Evolutionary conservation across 805 yeast species (phyloP), one percentile per base, ranked within the genome.

Genomic region (Kodamaea restingae): DNA sequence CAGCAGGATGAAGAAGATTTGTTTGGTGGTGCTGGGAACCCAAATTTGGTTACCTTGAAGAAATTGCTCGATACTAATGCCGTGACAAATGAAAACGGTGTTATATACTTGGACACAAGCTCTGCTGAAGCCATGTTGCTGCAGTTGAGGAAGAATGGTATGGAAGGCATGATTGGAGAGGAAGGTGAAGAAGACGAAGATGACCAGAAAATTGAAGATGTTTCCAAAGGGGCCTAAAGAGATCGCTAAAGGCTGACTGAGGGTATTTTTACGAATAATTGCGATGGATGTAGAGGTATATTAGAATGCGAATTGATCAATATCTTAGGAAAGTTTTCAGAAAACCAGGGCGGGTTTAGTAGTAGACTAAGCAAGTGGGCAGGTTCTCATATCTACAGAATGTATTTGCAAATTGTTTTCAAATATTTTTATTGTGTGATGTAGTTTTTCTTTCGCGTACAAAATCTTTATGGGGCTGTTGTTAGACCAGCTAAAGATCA

Each of bases 111-210:
- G 47, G 83, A 80, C 51, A 78, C 80, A 6, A 65, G 81, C 26
- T 71, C 81, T 8, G 75, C 84, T 17, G 76, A 78, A 43, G 76
- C 81, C n/a, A 73, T 80, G 51, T 64, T 81, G 52, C 81, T 81
- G 25, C 71, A 68, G 41, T 69, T 68, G 45, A 25, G 42, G 12
- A 39, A 39, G 38, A 39, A 34, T 17, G 55, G 55, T 44, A 59
- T 65, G 58, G 54, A 61, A 14, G 63, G 63, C 22, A 46, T 33
- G 15, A 46, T 36, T n/a, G 53, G 42, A 12, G 52, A 53, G 22
- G 62, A 55, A 25, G 65, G 58, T 14, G 60, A 52, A 20, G 66
- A 56, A 15, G 62, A 58, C 17, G 56, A 50, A 11, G 59, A 42
- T 7, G 61, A 49, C 40, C 48, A 44, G 31, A 65, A 61, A 43